These are phyloP conservation scores for Euphrasia arctica DNA, from an alignment of 305 asterid species.

Conservation along the genomic window DNA sequence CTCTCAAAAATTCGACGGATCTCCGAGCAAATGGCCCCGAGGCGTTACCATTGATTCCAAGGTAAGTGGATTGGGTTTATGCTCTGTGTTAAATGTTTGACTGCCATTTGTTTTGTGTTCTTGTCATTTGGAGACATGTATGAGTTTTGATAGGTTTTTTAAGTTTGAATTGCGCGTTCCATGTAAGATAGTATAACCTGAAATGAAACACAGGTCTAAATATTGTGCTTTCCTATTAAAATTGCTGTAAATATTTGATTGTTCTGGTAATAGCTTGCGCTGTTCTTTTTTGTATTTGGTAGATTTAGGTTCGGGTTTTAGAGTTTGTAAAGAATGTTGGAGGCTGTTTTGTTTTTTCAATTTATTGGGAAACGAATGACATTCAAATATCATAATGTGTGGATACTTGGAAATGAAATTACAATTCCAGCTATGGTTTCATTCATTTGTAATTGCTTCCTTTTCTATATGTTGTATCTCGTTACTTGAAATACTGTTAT, in stretches of 20 bases:
- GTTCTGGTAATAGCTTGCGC: neutral
- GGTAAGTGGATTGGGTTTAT: conserved; percentile 34
- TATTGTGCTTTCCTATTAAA: neutral
- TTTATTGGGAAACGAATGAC: neutral
- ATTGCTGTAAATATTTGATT: neutral
- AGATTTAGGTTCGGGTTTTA: neutral
- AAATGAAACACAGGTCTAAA: neutral
- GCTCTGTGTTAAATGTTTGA: neutral
- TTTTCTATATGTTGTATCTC: neutral
- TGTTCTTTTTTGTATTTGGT: neutral
- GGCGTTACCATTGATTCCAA: conserved; percentile 35
- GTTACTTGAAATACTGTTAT: too few species aligned
- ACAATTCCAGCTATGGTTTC: neutral
- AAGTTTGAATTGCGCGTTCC: neutral
- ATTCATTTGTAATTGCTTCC: neutral
- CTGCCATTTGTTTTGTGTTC: neutral
- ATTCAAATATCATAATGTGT: neutral
- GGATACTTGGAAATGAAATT: neutral
- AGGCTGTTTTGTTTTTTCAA: neutral
- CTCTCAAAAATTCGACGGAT: conserved; percentile 51
- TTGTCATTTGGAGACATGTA: conserved; percentile 11
- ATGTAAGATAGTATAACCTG: neutral
- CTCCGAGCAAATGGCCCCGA: conserved; percentile 39
- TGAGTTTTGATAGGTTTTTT: neutral
- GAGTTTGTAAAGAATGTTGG: neutral